These are phyloP conservation scores for Botryosphaeria agaves DNA, from an alignment of 2,329 filamentous ascomycete species.

Conservation along the genomic window DNA sequence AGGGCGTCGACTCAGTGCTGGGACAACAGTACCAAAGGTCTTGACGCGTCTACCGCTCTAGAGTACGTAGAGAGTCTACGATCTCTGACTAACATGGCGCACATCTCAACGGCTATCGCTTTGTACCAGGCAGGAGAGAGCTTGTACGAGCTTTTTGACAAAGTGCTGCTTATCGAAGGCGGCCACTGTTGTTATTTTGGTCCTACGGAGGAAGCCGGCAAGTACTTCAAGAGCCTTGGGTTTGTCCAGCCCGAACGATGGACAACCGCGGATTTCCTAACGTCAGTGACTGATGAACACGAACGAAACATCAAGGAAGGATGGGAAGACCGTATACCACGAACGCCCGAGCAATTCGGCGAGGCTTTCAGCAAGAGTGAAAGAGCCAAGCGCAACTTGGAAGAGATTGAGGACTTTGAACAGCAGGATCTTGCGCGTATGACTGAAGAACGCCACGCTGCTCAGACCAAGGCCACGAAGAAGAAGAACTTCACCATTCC, in stretches of 20 bases:
- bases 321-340: slow-evolving; percentile 38
- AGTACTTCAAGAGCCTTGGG: slow-evolving; percentile 50
- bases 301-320: slow-evolving; percentile 39
- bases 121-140: slow-evolving; percentile 55
- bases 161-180: slow-evolving; percentile 26
- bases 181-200: slow-evolving; percentile 41
- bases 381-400: slow-evolving; percentile 17
- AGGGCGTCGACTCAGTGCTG: slow-evolving; percentile 44
- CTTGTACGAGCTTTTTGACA: slow-evolving; percentile 54
- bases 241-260: slow-evolving; percentile 49
- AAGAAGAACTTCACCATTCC: slow-evolving; percentile 23
- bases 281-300: slow-evolving; percentile 47
- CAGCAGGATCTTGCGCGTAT: slow-evolving; percentile 12
- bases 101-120: slow-evolving; percentile 43
- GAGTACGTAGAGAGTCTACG: slow-evolving; percentile 41
- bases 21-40: slow-evolving; percentile 49
- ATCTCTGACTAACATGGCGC: slow-evolving; percentile 44
- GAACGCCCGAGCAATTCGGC: slow-evolving; percentile 37
- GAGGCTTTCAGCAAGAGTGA: slow-evolving; percentile 20
- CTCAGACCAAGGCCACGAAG: slow-evolving; percentile 17
- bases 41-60: slow-evolving; percentile 48
- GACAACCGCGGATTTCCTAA: slow-evolving; percentile 56
- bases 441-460: slow-evolving; percentile 13
- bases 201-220: slow-evolving; percentile 37
- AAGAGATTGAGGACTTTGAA: slow-evolving; percentile 22